These are phyloP conservation scores for Tephrocybe sp. DNA, from an alignment of 768 basidiomycete genomes.

Conservation along the genomic window DNA sequence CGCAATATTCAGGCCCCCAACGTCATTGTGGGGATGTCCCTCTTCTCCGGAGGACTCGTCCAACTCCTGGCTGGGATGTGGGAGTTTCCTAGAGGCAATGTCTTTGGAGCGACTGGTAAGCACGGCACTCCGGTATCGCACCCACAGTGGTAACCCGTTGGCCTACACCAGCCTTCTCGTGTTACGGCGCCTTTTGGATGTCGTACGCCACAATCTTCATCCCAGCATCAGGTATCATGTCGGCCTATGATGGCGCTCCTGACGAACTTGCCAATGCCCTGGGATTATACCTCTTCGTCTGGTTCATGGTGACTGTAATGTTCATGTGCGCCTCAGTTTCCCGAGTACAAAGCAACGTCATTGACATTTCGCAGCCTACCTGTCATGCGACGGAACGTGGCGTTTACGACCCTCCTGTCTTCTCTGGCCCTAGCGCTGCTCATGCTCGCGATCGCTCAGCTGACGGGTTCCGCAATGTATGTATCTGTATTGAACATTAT, in stretches of 20 bases:
- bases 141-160: not conserved
- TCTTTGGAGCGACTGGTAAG: constrained; percentile 65
- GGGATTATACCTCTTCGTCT: constrained; percentile 66
- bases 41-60: constrained; percentile 72
- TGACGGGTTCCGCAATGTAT: constrained; percentile 17
- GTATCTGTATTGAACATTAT: constrained; percentile 6
- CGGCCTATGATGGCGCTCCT: constrained; percentile 42
- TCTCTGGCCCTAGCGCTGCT: constrained; percentile 25
- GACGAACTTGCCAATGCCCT: constrained; percentile 54
- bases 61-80: constrained; percentile 86
- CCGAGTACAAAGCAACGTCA: not conserved
- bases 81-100: constrained; percentile 63
- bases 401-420: constrained; percentile 27
- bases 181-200: constrained; percentile 81
- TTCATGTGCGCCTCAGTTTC: constrained; percentile 55
- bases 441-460: constrained; percentile 25
- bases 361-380: constrained; percentile 19
- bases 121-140: not conserved
- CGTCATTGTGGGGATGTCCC: constrained; percentile 73
- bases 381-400: constrained; percentile 23
- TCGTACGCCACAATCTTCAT: constrained; percentile 71
- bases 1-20: constrained; percentile 54
- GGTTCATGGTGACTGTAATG: constrained; percentile 65
- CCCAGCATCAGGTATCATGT: constrained; percentile 57
- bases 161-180: constrained; percentile 55